A percentile compares a stretch with the other conserved stretches of the same genome.
These are phyloP conservation scores for Datura wrightii DNA, from an alignment of 257 asterid genomes.

Conservation along the genomic window DNA sequence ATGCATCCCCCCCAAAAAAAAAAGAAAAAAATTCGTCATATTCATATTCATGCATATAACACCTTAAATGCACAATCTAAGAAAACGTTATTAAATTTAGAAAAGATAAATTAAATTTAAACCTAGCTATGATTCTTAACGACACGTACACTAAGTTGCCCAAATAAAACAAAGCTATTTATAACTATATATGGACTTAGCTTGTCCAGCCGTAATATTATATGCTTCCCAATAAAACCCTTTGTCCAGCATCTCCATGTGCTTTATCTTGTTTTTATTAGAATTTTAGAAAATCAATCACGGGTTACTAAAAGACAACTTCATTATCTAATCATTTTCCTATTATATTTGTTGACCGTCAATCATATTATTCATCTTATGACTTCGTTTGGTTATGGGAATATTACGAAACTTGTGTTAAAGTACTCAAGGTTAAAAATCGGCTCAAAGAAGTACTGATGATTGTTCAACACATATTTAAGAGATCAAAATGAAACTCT, in stretches of 20 bases:
- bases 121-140: not conserved
- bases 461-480: no score
- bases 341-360: not conserved
- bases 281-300: not conserved
- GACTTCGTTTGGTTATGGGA: no score
- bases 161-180: not conserved
- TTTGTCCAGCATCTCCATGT: slow-evolving; percentile 20
- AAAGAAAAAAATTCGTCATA: not conserved
- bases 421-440: no score
- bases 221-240: not conserved
- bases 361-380: not conserved
- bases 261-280: not conserved
- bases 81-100: no score
- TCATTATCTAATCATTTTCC: not conserved
- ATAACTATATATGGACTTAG: not conserved
- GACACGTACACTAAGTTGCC: not conserved
- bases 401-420: no score
- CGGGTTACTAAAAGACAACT: slow-evolving; percentile 12
- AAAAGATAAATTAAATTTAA: not conserved
- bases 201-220: not conserved
- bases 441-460: no score
- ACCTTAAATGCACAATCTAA: not conserved
- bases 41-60: not conserved
- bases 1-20: not conserved
- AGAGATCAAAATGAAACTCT: no score